These are phyloP conservation scores for Nissolia schottii DNA, from an alignment of 306 rosid genomes.

Conservation along the genomic window DNA sequence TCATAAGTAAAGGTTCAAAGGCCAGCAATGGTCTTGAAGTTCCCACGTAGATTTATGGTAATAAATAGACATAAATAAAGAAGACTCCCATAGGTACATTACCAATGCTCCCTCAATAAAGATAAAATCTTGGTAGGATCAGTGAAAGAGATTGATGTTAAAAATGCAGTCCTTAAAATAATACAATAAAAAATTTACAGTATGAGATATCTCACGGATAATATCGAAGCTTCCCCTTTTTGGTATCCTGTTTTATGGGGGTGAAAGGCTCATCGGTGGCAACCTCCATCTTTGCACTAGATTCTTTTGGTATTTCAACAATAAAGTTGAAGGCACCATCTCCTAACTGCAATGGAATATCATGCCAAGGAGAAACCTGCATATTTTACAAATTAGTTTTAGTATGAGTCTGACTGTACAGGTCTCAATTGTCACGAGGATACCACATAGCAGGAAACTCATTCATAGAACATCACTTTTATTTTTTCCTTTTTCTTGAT, in stretches of 20 bases:
- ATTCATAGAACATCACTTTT: not conserved
- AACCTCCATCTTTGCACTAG: slow-evolving; percentile 98
- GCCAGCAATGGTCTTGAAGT: not conserved
- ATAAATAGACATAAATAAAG: not conserved
- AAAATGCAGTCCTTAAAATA: not conserved
- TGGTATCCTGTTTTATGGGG: slow-evolving; percentile 93
- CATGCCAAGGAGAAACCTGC: slow-evolving; percentile 99
- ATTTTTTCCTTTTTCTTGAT: not conserved
- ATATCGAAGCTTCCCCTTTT: slow-evolving; percentile 91
- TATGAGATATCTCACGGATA: slow-evolving; percentile 74
- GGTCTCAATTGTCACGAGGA: not conserved
- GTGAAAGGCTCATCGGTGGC: slow-evolving; percentile 88
- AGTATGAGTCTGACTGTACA: not conserved
- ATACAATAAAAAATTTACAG: not conserved
- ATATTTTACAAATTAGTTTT: not conserved
- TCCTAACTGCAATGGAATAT: slow-evolving; percentile 77
- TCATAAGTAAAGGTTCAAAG: not conserved
- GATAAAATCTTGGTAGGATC: slow-evolving; percentile 3
- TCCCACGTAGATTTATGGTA: slow-evolving; percentile 1
- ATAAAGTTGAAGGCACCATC: slow-evolving; percentile 64
- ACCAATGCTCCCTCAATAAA: not conserved
- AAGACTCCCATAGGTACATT: not conserved
- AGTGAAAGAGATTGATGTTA: not conserved
- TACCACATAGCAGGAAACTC: not conserved
- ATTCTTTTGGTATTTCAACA: slow-evolving; percentile 94